Evolutionary conservation across 495 filamentous ascomycete genomes (phyloP), one percentile per base, ranked within the genome.

Genomic region (Hamigera avellanea): DNA sequence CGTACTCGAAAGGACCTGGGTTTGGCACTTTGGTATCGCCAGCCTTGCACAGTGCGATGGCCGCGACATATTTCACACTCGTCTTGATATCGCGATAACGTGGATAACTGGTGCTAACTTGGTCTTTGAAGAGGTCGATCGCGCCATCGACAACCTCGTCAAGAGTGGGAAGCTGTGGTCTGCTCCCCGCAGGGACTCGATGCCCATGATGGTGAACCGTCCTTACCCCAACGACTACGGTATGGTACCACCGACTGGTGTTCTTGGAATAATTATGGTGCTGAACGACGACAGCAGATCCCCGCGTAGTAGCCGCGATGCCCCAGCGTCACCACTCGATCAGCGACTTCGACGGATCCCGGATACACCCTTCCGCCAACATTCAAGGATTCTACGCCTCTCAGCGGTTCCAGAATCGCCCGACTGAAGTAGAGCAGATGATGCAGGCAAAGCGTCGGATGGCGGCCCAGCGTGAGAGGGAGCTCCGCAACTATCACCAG

Each of bases 401-500:
- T 39, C 91, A 98, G 63, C 84, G 91, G 46, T 89, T 88, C 62
- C 86, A 89, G 63, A 73, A 83, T 52, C 84, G 86, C 52, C 83
- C 82, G 36, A 93, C 81, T 69, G 91, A 98, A 69, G 85, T 88
- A 56, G 91, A 98, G 65, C 87, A 94, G 66, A 83, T 95, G 79
- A 81, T 93, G 75, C 91, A 95, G 75, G 88, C 86, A 56, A 96
- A 98, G 70, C 81, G 91, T 65, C 84, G 88, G 69, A 86, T 94
- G 80, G 91, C 91, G 42, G 91, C 91, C 64, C 89, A 95, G 66
- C 84, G 91, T 64, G 91, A 98, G 72, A 83, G 93, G 62, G 91
- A 98, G 70, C 78, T 98, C 62, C 86, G 91, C 64, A 98, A 98
- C 66, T 96, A 95, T 70, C 91, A 98, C 65, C 91, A 95, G 69